phyloP scores from a whole-genome alignment of 2,329 filamentous ascomycete species.

The Arthrocladium fulminans region DNA sequence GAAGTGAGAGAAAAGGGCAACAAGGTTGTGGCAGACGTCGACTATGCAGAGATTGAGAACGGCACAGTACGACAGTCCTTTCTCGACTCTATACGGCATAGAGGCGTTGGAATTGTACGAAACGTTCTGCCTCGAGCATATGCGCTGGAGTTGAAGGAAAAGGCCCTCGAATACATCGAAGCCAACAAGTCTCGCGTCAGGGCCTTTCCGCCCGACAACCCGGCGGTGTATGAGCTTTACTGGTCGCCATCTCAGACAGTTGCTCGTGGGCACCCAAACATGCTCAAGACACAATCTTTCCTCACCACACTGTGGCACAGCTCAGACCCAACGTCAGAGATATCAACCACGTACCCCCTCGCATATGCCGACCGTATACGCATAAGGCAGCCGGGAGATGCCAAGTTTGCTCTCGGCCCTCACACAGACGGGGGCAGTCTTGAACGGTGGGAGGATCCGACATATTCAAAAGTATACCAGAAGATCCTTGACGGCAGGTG shows the following conservation, averaged over 20 bases:
- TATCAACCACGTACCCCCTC: slow-evolving; percentile 51
- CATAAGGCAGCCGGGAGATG: slow-evolving; percentile 63
- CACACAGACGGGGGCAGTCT: slow-evolving; percentile 67
- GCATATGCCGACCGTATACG: slow-evolving; percentile 63
- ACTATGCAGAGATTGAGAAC: slow-evolving; percentile 33
- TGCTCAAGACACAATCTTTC: slow-evolving; percentile 52
- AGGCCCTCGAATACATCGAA: slow-evolving; percentile 56
- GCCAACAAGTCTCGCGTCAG: slow-evolving; percentile 46
- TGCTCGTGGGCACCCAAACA: slow-evolving; percentile 57
- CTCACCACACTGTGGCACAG: slow-evolving; percentile 59
- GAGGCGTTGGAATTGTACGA: slow-evolving; percentile 56
- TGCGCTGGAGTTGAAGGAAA: slow-evolving; percentile 56
- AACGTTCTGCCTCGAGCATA: slow-evolving; percentile 56
- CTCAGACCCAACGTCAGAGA: slow-evolving; percentile 31
- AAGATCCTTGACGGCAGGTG: slow-evolving; percentile 64
- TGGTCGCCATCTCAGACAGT: slow-evolving; percentile 62
- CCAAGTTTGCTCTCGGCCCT: slow-evolving; percentile 61
- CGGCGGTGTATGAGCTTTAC: slow-evolving; percentile 67
- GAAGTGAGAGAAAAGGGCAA: slow-evolving; percentile 34
- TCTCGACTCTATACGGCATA: slow-evolving; percentile 47
- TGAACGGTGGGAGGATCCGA: slow-evolving; percentile 63
- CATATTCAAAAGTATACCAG: slow-evolving; percentile 66
- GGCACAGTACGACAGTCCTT: slow-evolving; percentile 29
- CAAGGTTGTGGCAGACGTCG: slow-evolving; percentile 37
- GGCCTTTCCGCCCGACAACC: slow-evolving; percentile 58